Conservation (phyloP, 495 filamentous ascomycete genomes). For the Pseudevernia furfuracea region DNA sequence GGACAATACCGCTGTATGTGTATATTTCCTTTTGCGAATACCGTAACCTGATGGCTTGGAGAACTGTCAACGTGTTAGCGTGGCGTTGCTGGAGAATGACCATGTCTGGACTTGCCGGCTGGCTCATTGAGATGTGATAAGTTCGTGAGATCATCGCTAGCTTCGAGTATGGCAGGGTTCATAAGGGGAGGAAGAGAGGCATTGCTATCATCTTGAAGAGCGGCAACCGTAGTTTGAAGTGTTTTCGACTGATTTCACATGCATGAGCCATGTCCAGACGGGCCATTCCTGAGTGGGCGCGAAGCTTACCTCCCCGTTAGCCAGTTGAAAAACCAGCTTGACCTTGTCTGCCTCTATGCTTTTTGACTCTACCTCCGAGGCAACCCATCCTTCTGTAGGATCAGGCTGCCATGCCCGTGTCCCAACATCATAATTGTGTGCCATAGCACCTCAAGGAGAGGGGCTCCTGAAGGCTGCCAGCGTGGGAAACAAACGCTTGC, state of each 20-base stretch:
- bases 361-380: slow-evolving; percentile 90
- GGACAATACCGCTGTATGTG: slow-evolving; percentile 97
- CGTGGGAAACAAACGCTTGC: slow-evolving; percentile 5
- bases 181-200: slow-evolving; percentile 76
- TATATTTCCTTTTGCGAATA: slow-evolving; percentile 99
- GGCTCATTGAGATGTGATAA: slow-evolving; percentile 97
- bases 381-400: slow-evolving; percentile 88
- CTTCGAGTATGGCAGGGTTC: slow-evolving; percentile 98
- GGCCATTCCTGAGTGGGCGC: slow-evolving; percentile 6
- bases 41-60: slow-evolving; percentile 95
- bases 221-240: slow-evolving; percentile 72
- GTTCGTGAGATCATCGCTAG: slow-evolving; percentile 96
- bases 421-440: slow-evolving; percentile 93
- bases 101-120: slow-evolving; percentile 58
- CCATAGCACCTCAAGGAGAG: slow-evolving; percentile 49
- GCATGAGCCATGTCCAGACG: slow-evolving; percentile 24
- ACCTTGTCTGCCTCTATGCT: slow-evolving; percentile 77
- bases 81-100: slow-evolving; percentile 1
- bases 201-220: slow-evolving; percentile 67
- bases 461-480: slow-evolving; percentile 20
- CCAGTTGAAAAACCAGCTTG: slow-evolving; percentile 72
- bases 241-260: slow-evolving; percentile 54
- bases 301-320: slow-evolving; percentile 79
- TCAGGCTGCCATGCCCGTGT: slow-evolving; percentile 98
- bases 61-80: slow-evolving; percentile 53